phyloP scores from a whole-genome alignment of 257 asterid species.

The Capsicum chinense region DNA sequence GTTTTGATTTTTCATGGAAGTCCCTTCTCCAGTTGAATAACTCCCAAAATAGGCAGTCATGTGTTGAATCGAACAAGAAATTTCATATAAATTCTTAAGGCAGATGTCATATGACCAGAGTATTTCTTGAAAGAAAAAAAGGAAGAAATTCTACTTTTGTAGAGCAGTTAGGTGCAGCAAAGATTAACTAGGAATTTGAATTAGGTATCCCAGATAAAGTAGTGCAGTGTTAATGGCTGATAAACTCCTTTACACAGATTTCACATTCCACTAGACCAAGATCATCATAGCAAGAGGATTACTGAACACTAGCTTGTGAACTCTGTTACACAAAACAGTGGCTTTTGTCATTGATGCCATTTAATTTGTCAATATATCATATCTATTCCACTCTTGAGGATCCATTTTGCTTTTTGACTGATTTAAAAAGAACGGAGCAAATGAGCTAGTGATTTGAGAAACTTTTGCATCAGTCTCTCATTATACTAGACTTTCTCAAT shows the following conservation, averaged over 20 bases:
- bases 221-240: background rate
- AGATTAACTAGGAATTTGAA: background rate
- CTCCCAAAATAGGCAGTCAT: background rate
- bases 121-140: background rate
- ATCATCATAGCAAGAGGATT: conserved; percentile 1
- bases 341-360: conserved; percentile 13
- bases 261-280: background rate
- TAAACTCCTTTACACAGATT: background rate
- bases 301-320: background rate
- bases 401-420: background rate
- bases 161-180: conserved; percentile 4
- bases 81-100: background rate
- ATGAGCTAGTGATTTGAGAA: conserved; percentile 11
- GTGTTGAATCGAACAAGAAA: background rate
- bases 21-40: background rate
- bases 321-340: background rate
- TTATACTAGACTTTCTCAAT: background rate
- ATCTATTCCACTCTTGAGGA: background rate
- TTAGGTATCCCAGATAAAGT: background rate
- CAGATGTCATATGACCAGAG: conserved; percentile 12
- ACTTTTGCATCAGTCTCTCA: conserved; percentile 6
- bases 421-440: background rate
- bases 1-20: background rate
- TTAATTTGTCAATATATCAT: conserved; percentile 7
- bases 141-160: background rate